Evolutionary conservation across 352 stramenopile species (phyloP).

Genomic region (Globisporangium recalcitrans): DNA sequence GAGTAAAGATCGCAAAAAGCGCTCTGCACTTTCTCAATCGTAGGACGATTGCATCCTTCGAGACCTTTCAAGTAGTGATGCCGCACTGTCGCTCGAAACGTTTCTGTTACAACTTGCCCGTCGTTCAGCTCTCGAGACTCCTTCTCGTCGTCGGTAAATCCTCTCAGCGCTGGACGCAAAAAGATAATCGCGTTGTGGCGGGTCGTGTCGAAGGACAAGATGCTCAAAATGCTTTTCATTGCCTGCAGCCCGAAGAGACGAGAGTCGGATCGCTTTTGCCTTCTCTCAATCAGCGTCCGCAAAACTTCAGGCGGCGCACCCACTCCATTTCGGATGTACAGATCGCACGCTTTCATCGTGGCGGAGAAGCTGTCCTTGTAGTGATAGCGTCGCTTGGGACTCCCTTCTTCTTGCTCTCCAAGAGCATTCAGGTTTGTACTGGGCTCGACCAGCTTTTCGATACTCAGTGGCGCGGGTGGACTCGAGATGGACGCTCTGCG

Average conservation of each 20-base stretch:
- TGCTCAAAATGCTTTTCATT: constrained; percentile 67
- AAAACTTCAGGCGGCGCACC: constrained; percentile 79
- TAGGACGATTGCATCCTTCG: constrained; percentile 70
- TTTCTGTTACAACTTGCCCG: constrained; percentile 67
- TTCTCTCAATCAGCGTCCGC: constrained; percentile 59
- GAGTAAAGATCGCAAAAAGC: constrained; percentile 78
- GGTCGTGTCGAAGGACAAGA: constrained; percentile 71
- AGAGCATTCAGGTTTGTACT: constrained; percentile 10
- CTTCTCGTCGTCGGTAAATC: constrained; percentile 83
- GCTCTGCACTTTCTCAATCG: constrained; percentile 46
- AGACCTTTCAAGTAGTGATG: constrained; percentile 87
- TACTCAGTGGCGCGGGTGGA: neutral
- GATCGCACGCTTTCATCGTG: constrained; percentile 80
- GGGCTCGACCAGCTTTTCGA: constrained; percentile 7
- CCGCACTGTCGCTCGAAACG: constrained; percentile 77
- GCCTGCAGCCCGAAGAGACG: constrained; percentile 77
- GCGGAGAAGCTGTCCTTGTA: constrained; percentile 70
- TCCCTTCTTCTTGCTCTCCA: constrained; percentile 23
- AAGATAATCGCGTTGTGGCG: constrained; percentile 79
- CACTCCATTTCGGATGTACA: constrained; percentile 83
- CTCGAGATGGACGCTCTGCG: constrained; percentile 45
- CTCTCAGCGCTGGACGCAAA: constrained; percentile 74
- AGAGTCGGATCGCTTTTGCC: constrained; percentile 64
- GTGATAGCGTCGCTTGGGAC: constrained; percentile 24
- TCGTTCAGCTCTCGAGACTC: constrained; percentile 76